Conservation (phyloP, 768 basidiomycete genomes). For the Paxillus ammoniavirescens region DNA sequence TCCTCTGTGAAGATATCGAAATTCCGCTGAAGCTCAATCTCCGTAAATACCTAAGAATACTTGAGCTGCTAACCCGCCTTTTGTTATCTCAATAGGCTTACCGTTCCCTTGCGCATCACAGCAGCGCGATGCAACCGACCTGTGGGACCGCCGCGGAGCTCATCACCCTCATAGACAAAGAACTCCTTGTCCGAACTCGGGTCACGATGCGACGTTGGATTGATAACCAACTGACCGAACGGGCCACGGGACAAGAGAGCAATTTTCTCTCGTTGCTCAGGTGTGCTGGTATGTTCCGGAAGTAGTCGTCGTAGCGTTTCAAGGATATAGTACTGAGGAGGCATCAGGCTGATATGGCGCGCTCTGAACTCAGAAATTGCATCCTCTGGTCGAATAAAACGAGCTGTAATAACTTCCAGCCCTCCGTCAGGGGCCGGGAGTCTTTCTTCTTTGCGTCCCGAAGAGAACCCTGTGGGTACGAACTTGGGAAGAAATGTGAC, state of each 20-base stretch:
- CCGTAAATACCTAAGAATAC: conserved; percentile 42
- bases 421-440: conserved; percentile 69
- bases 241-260: conserved; percentile 46
- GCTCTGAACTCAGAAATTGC: conserved; percentile 52
- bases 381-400: conserved; percentile 56
- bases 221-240: conserved; percentile 64
- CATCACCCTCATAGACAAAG: conserved; percentile 70
- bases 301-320: conserved; percentile 58
- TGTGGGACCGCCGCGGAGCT: conserved; percentile 56
- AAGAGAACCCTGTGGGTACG: conserved; percentile 46
- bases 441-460: conserved; percentile 53
- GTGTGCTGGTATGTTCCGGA: conserved; percentile 38
- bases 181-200: conserved; percentile 46
- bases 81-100: conserved; percentile 33
- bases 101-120: conserved; percentile 48
- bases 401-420: conserved; percentile 65
- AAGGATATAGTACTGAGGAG: conserved; percentile 73
- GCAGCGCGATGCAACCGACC: conserved; percentile 61
- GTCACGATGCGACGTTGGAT: conserved; percentile 42
- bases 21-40: conserved; percentile 57
- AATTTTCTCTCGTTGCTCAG: conserved; percentile 46
- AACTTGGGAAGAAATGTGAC: conserved; percentile 54
- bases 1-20: conserved; percentile 61
- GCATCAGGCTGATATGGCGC: conserved; percentile 60
- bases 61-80: not conserved